Evolutionary conservation across 768 basidiomycete genomes (phyloP).

Genomic region (Boletus bicolor): DNA sequence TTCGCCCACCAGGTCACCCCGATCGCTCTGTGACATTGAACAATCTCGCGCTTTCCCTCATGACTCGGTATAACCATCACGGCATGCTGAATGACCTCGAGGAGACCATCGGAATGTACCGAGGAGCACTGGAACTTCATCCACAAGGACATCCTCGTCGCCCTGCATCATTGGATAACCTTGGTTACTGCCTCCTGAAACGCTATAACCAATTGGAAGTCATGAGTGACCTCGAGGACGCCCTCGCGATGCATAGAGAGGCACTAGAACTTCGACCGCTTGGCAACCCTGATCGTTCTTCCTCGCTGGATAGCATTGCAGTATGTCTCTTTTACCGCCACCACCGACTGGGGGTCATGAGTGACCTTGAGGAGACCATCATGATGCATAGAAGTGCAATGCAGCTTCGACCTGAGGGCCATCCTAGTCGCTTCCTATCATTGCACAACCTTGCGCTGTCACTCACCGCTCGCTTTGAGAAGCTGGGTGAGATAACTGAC

Average conservation of each 20-base stretch:
- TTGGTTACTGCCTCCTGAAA: neutral
- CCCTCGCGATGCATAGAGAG: neutral
- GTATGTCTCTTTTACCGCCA: neutral
- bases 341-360: neutral
- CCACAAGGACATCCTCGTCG: neutral
- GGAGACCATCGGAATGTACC: neutral
- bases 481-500: neutral
- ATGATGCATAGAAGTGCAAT: neutral
- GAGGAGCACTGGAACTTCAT: neutral
- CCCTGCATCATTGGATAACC: neutral
- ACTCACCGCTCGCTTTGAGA: neutral
- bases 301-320: neutral
- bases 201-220: neutral
- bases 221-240: neutral
- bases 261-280: neutral
- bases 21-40: neutral
- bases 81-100: neutral
- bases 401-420: neutral
- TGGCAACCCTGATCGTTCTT: neutral
- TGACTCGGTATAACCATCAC: neutral
- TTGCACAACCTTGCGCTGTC: neutral
- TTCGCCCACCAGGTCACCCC: slow-evolving; percentile 1
- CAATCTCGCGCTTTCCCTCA: neutral
- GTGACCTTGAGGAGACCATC: neutral
- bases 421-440: neutral